A percentile compares a stretch with the other conserved stretches of the same genome.
These are phyloP conservation scores for Tirmania nivea DNA, from an alignment of 495 filamentous ascomycete genomes.

Conservation along the genomic window DNA sequence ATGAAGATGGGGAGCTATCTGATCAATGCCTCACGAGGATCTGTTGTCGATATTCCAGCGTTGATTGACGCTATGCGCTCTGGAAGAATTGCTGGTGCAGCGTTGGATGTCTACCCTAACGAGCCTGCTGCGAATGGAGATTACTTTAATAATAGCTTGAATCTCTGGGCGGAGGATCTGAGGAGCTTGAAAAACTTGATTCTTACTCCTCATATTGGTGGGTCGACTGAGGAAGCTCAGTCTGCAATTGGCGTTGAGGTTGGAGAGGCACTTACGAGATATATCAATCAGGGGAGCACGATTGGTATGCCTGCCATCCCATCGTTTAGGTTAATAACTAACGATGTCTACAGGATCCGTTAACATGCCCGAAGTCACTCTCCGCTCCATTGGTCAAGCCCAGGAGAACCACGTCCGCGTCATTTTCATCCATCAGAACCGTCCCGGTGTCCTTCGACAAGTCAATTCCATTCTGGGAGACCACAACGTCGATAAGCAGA, in stretches of 20 bases:
- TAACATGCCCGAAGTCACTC: conserved; percentile 82
- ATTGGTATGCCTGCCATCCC: conserved; percentile 23
- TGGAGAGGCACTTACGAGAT: conserved; percentile 60
- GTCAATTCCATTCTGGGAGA: conserved; percentile 84
- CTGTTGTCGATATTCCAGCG: conserved; percentile 81
- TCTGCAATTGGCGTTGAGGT: conserved; percentile 92
- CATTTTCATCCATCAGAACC: conserved; percentile 87
- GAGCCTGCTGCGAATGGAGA: conserved; percentile 91
- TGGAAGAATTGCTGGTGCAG: conserved; percentile 82
- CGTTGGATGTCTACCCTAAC: conserved; percentile 84
- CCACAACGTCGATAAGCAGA: conserved; percentile 98
- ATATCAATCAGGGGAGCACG: conserved; percentile 83
- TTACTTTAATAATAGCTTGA: conserved; percentile 58
- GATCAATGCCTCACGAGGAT: conserved; percentile 89
- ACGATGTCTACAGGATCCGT: conserved; percentile 23
- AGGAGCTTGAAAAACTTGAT: conserved; percentile 77
- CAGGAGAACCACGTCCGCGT: conserved; percentile 75
- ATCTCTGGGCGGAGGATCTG: conserved; percentile 70
- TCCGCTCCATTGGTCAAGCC: conserved; percentile 69
- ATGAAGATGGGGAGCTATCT: conserved; percentile 90
- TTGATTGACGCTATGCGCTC: conserved; percentile 57
- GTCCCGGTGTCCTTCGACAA: conserved; percentile 79
- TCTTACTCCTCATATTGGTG: conserved; percentile 87
- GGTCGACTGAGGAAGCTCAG: conserved; percentile 94
- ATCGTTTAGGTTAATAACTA: no score